Percentiles rank a stretch among this genome's conserved stretches.
phyloP scores from a whole-genome alignment of 2,329 filamentous ascomycete genomes.

The Plectosphaerella cucumerina region DNA sequence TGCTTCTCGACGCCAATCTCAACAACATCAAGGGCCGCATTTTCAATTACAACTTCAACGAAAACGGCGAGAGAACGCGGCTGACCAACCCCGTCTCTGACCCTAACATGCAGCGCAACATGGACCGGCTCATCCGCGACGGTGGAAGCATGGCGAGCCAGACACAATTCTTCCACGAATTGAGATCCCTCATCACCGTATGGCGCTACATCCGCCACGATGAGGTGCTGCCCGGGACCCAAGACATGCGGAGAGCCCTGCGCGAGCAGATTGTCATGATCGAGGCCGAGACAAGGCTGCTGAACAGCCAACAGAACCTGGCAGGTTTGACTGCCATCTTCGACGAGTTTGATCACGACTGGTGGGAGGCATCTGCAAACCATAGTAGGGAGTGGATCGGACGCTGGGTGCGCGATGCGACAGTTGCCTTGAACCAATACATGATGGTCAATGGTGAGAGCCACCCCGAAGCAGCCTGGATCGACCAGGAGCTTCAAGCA shows the following conservation, averaged over 20 bases:
- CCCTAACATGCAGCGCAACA: not conserved
- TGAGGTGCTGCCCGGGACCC: not conserved
- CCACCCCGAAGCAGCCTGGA: not conserved
- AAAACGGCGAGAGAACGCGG: not conserved
- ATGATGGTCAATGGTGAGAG: not conserved
- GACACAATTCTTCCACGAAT: not conserved
- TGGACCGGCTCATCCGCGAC: not conserved
- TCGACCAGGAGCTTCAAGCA: not conserved
- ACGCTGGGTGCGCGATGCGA: not conserved
- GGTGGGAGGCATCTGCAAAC: not conserved
- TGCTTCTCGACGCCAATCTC: not conserved
- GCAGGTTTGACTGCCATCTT: not conserved
- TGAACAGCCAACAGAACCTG: not conserved
- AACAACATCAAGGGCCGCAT: constrained; percentile 6
- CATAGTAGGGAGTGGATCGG: not conserved
- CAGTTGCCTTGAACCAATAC: not conserved
- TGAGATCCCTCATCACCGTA: not conserved
- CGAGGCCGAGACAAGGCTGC: not conserved
- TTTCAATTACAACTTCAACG: not conserved
- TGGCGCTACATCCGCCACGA: not conserved
- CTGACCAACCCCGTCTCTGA: not conserved
- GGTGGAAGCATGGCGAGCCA: not conserved
- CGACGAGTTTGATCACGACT: not conserved
- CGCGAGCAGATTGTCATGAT: not conserved
- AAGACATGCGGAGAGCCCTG: not conserved